Evolutionary conservation across 1,284 basidiomycete genomes (phyloP).

Genomic region (Mycena citricolor): DNA sequence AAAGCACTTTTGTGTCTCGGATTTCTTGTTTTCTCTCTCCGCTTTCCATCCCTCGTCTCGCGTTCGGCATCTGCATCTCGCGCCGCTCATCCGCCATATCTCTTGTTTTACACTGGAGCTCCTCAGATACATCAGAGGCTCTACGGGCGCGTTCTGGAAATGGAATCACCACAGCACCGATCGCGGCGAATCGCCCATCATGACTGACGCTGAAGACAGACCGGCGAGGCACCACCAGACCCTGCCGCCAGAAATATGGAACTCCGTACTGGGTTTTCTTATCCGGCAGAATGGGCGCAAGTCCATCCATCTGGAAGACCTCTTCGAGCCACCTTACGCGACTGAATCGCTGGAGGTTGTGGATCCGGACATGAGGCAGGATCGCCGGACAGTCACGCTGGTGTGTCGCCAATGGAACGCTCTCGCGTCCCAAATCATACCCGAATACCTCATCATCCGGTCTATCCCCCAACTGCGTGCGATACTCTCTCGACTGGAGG

Average conservation of each 20-base stretch:
- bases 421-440: slow-evolving; percentile 35
- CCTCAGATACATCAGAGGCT: slow-evolving; percentile 2
- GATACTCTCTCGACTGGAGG: slow-evolving; percentile 36
- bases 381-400: slow-evolving; percentile 27
- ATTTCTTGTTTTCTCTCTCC: no score
- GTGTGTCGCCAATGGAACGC: slow-evolving; percentile 38
- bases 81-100: no score
- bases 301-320: slow-evolving; percentile 29
- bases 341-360: slow-evolving; percentile 28
- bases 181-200: neutral
- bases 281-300: slow-evolving; percentile 28
- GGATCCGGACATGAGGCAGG: slow-evolving; percentile 28
- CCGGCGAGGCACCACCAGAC: neutral
- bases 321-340: slow-evolving; percentile 27
- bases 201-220: slow-evolving; percentile 2
- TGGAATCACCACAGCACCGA: no score
- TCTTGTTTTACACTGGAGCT: slow-evolving; percentile 12
- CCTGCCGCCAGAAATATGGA: slow-evolving; percentile 33
- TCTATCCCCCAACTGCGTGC: slow-evolving; percentile 33
- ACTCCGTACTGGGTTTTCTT: slow-evolving; percentile 29
- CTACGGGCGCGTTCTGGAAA: neutral
- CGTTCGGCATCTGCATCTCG: no score
- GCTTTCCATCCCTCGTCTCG: no score
- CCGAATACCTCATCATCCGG: slow-evolving; percentile 40
- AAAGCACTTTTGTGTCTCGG: no score